phyloP scores from a whole-genome alignment of 805 yeast species.

The Kregervanrija pseudodelftensis region DNA sequence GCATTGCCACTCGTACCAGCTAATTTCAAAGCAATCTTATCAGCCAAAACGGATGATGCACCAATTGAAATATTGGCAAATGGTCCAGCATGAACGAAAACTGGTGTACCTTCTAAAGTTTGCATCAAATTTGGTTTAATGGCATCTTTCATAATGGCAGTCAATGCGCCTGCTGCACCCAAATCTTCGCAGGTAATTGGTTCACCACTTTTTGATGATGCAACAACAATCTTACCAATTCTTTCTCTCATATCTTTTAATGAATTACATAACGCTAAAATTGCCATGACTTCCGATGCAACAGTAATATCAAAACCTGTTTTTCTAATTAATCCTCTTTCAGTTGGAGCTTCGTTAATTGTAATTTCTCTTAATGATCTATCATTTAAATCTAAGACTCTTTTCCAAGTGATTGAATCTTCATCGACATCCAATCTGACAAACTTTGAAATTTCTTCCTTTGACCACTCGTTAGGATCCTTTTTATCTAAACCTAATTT shows the following conservation, averaged over 20 bases:
- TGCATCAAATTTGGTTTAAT: conserved; percentile 96
- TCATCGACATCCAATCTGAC: conserved; percentile 88
- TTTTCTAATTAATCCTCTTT: conserved; percentile 76
- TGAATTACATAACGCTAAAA: conserved; percentile 74
- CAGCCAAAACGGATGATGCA: conserved; percentile 91
- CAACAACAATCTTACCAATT: conserved; percentile 86
- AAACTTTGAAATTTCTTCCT: conserved; percentile 65
- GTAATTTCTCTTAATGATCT: conserved; percentile 85
- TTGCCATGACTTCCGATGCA: conserved; percentile 95
- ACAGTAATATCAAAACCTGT: conserved; percentile 96
- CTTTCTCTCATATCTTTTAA: conserved; percentile 80
- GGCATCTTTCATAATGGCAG: conserved; percentile 93
- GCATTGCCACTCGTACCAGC: conserved; percentile 57
- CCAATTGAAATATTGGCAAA: conserved; percentile 97
- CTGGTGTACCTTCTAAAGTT: conserved; percentile 96
- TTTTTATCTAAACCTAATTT: conserved; percentile 79
- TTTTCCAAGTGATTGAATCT: conserved; percentile 79
- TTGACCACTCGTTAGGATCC: conserved; percentile 72
- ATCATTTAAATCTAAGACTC: conserved; percentile 94
- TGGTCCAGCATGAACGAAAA: conserved; percentile 96
- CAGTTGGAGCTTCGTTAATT: conserved; percentile 88
- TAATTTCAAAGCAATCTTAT: conserved; percentile 83
- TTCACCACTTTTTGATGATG: conserved; percentile 62
- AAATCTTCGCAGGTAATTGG: conserved; percentile 93
- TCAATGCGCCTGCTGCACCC: conserved; percentile 92